Evolutionary conservation across 78 protist genomes (phyloP).

Genomic region (Polysphondylium violaceum): DNA sequence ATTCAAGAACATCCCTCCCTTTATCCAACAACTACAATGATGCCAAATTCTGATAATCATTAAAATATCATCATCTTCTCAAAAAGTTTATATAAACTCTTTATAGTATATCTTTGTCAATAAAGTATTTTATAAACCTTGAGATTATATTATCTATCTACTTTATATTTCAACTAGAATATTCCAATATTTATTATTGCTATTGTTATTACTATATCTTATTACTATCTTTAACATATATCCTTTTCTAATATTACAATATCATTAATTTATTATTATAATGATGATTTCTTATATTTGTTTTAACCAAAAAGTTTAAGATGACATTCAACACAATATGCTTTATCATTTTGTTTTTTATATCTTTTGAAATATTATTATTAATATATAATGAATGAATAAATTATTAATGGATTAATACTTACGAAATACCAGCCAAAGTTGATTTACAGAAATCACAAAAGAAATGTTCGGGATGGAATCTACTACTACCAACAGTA

Average conservation of each 20-base stretch:
- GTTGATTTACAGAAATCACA: slow-evolving; percentile 63
- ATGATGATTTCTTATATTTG: neutral
- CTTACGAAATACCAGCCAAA: slow-evolving; percentile 51
- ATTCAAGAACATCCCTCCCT: slow-evolving; percentile 49
- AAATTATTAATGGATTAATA: neutral
- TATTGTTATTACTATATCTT: neutral
- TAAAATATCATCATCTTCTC: neutral
- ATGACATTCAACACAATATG: slow-evolving; percentile 44
- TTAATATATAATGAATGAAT: neutral
- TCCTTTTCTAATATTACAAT: neutral
- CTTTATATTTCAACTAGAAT: neutral
- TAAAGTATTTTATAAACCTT: no score
- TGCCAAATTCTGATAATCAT: slow-evolving; percentile 10
- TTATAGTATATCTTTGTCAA: neutral
- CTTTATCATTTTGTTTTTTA: slow-evolving; percentile 55
- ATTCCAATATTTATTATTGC: no score
- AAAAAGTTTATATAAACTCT: no score
- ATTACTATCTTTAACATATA: neutral
- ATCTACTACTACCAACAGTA: slow-evolving; percentile 29
- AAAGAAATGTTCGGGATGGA: slow-evolving; percentile 70
- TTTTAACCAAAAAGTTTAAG: slow-evolving; percentile 36
- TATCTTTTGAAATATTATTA: neutral
- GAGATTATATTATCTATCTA: no score
- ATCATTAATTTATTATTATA: neutral
- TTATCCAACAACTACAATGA: slow-evolving; percentile 28